A percentile compares a stretch with the other conserved stretches of the same genome.
Conservation (phyloP, 768 basidiomycete genomes). For the Galerina marginata region DNA sequence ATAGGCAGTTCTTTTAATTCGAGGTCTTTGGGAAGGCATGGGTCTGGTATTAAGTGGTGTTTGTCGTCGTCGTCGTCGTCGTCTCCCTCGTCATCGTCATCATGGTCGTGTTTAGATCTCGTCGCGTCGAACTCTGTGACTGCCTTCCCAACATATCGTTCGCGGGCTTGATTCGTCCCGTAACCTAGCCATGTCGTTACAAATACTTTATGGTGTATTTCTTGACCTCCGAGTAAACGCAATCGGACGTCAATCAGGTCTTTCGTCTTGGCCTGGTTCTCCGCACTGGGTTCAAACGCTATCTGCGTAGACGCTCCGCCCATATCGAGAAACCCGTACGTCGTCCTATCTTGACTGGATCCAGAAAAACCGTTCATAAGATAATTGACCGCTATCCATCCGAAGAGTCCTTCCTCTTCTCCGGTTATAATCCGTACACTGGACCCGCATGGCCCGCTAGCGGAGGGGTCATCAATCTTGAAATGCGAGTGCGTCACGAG, state of each 20-base stretch:
- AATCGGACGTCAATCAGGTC: constrained; percentile 82
- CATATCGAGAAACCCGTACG: constrained; percentile 99
- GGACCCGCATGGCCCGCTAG: constrained; percentile 85
- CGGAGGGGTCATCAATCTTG: constrained; percentile 68
- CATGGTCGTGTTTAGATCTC: constrained; percentile 16
- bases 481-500: constrained; percentile 80
- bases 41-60: constrained; percentile 67
- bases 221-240: constrained; percentile 81
- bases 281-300: constrained; percentile 87
- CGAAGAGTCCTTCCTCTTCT: constrained; percentile 97
- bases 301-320: constrained; percentile 99
- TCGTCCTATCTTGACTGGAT: constrained; percentile 64
- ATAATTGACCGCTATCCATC: constrained; percentile 99
- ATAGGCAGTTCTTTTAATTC: constrained; percentile 62
- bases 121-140: constrained; percentile 61
- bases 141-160: constrained; percentile 82
- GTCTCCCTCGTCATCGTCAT: constrained; percentile 23
- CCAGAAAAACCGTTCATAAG: constrained; percentile 93
- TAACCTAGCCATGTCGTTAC: constrained; percentile 99
- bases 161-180: constrained; percentile 96
- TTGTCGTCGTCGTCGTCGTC: constrained; percentile 31
- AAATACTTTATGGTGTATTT: constrained; percentile 91
- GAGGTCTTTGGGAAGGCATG: constrained; percentile 87
- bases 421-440: constrained; percentile 95
- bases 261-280: constrained; percentile 57